Percentiles rank a stretch among this genome's conserved stretches.
These are phyloP conservation scores for Exophiala xenobiotica DNA, from an alignment of 2,329 filamentous ascomycete species.

Conservation along the genomic window DNA sequence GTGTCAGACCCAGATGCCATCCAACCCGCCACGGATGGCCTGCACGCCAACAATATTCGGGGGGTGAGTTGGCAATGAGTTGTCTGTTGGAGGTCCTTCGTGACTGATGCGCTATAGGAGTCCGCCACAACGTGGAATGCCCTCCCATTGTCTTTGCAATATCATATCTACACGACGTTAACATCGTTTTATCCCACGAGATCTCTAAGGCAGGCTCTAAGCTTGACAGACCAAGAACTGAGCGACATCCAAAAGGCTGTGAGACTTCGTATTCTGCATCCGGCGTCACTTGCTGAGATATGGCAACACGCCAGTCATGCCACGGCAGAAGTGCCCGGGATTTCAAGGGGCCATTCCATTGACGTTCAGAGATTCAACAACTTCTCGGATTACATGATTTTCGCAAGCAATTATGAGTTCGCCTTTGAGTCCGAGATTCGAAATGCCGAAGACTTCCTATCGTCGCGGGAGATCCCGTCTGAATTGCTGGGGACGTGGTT, in stretches of 20 bases:
- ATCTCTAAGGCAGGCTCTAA: background rate
- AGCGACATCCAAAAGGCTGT: conserved; percentile 9
- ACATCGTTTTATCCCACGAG: background rate
- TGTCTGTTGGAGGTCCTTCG: too few relatives aligned
- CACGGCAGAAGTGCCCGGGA: conserved; percentile 1
- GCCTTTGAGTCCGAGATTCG: conserved; percentile 15
- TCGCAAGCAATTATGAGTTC: conserved; percentile 19
- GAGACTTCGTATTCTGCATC: conserved; percentile 1
- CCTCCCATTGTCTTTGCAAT: conserved; percentile 19
- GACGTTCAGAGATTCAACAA: conserved; percentile 16
- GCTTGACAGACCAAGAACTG: conserved; percentile 16
- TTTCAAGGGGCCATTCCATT: conserved; percentile 6
- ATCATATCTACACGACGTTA: conserved; percentile 17
- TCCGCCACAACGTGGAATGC: conserved; percentile 9
- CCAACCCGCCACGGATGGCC: too few relatives aligned
- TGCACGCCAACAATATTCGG: too few relatives aligned
- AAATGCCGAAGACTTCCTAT: conserved; percentile 10
- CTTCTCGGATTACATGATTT: conserved; percentile 18
- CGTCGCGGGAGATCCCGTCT: conserved; percentile 1
- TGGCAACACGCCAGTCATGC: conserved; percentile 9
- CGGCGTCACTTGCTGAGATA: conserved; percentile 10
- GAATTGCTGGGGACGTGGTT: conserved; percentile 16
- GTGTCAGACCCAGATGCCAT: too few relatives aligned
- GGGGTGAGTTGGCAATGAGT: too few relatives aligned
- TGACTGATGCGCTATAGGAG: conserved; percentile 5